These are phyloP conservation scores for Kodamaea restingae DNA, from an alignment of 805 yeast species.

Conservation along the genomic window DNA sequence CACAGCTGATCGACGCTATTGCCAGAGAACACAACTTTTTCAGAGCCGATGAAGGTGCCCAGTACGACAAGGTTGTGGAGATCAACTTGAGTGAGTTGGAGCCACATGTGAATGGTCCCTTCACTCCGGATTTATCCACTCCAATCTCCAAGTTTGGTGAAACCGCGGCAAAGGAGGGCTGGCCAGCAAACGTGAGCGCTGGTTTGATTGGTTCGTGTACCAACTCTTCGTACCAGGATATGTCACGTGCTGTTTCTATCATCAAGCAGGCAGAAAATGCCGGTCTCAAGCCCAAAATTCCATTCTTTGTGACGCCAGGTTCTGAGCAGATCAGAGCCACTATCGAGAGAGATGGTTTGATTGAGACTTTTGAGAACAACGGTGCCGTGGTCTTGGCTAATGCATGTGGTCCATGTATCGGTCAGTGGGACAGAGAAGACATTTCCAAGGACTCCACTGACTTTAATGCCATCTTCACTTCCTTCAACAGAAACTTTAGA, in stretches of 20 bases:
- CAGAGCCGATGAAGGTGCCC: slow-evolving; percentile 87
- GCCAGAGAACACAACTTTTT: slow-evolving; percentile 55
- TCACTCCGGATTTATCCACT: slow-evolving; percentile 96
- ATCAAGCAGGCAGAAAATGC: slow-evolving; percentile 85
- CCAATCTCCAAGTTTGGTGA: slow-evolving; percentile 85
- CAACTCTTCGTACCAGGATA: slow-evolving; percentile 96
- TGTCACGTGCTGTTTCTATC: slow-evolving; percentile 94
- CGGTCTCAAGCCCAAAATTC: slow-evolving; percentile 89
- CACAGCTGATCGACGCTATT: slow-evolving; percentile 72
- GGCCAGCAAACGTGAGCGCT: slow-evolving; percentile 92
- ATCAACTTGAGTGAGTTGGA: slow-evolving; percentile 84
- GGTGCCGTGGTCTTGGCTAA: slow-evolving; percentile 95
- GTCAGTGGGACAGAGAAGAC: slow-evolving; percentile 97
- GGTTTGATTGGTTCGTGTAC: slow-evolving; percentile 98
- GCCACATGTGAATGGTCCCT: slow-evolving; percentile 97
- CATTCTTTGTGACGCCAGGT: slow-evolving; percentile 92
- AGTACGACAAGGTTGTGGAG: slow-evolving; percentile 90
- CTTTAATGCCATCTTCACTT: slow-evolving; percentile 87
- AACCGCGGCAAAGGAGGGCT: slow-evolving; percentile 76
- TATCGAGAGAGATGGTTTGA: slow-evolving; percentile 92
- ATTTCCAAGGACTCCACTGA: slow-evolving; percentile 60
- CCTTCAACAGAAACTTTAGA: slow-evolving; percentile 96
- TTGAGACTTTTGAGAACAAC: slow-evolving; percentile 80
- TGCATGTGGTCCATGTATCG: slow-evolving; percentile 99
- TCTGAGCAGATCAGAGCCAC: slow-evolving; percentile 98